Conservation (phyloP, 2,329 filamentous ascomycete genomes). For the Penicillium olsonii region DNA sequence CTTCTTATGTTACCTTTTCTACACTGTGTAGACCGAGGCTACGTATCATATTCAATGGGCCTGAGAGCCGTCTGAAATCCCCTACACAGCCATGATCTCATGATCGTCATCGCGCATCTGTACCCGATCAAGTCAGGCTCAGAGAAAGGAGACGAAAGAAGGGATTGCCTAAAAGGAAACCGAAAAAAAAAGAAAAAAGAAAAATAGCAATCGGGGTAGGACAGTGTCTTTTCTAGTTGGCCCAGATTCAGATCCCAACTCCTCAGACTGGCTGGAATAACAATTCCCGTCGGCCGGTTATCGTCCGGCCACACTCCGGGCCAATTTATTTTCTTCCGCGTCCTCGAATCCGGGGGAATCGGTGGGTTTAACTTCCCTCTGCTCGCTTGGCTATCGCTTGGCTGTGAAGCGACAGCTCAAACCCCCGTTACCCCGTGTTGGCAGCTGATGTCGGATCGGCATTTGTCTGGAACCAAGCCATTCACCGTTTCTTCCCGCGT, state of each 20-base stretch:
- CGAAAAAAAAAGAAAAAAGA: background rate
- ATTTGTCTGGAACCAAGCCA: constrained; percentile 17
- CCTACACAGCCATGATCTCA: constrained; percentile 7
- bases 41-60: background rate
- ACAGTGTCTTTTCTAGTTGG: constrained; percentile 3
- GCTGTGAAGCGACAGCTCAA: background rate
- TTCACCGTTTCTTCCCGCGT: constrained; percentile 15
- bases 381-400: background rate
- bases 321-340: background rate
- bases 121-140: constrained; percentile 8
- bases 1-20: too few species aligned
- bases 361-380: constrained; percentile 1
- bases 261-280: constrained; percentile 4
- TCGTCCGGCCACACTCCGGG: constrained; percentile 13
- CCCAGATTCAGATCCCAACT: constrained; percentile 4
- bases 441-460: constrained; percentile 23
- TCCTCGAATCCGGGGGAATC: constrained; percentile 4
- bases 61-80: constrained; percentile 2
- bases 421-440: constrained; percentile 1
- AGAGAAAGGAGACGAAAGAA: constrained; percentile 1
- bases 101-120: constrained; percentile 12
- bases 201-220: constrained; percentile 2
- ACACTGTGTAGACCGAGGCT: too few species aligned
- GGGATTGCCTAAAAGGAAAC: constrained; percentile 3
- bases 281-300: constrained; percentile 10